These are phyloP conservation scores for Penicillium herquei DNA, from an alignment of 495 filamentous ascomycete genomes.

Conservation along the genomic window DNA sequence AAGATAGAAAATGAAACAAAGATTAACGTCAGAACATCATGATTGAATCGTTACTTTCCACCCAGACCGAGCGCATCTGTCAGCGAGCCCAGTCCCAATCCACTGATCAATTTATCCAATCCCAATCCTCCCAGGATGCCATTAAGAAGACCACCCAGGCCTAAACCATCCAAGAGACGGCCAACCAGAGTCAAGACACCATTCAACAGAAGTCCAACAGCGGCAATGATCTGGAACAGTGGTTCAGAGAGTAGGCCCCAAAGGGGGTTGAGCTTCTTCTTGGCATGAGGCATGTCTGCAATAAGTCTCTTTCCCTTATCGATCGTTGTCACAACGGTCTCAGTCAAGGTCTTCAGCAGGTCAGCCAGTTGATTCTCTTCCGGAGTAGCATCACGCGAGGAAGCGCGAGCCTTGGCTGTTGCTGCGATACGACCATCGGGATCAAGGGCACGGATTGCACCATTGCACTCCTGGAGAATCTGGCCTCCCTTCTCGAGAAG, in stretches of 20 bases:
- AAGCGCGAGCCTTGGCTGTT: slow-evolving; percentile 80
- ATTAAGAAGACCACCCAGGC: slow-evolving; percentile 76
- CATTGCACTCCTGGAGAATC: slow-evolving; percentile 85
- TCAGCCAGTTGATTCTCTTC: slow-evolving; percentile 88
- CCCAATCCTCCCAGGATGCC: slow-evolving; percentile 79
- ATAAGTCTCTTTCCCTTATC: slow-evolving; percentile 84
- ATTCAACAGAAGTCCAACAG: slow-evolving; percentile 77
- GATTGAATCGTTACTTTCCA: slow-evolving; percentile 29
- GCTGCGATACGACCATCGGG: slow-evolving; percentile 82
- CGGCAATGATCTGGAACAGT: slow-evolving; percentile 89
- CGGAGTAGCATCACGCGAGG: slow-evolving; percentile 76
- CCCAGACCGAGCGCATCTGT: slow-evolving; percentile 53
- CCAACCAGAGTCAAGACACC: slow-evolving; percentile 85
- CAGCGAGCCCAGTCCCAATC: slow-evolving; percentile 66
- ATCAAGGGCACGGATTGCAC: slow-evolving; percentile 84
- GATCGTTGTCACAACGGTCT: slow-evolving; percentile 68
- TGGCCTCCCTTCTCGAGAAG: slow-evolving; percentile 79
- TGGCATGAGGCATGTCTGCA: slow-evolving; percentile 86
- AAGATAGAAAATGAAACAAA: neutral
- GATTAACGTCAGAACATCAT: neutral
- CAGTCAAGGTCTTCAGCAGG: slow-evolving; percentile 70
- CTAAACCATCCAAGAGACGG: slow-evolving; percentile 76
- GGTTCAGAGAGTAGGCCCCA: slow-evolving; percentile 81
- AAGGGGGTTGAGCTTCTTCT: slow-evolving; percentile 89
- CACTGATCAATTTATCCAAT: slow-evolving; percentile 70